Conservation (phyloP, 805 yeast genomes). For the Hanseniaspora jakobsenii region DNA sequence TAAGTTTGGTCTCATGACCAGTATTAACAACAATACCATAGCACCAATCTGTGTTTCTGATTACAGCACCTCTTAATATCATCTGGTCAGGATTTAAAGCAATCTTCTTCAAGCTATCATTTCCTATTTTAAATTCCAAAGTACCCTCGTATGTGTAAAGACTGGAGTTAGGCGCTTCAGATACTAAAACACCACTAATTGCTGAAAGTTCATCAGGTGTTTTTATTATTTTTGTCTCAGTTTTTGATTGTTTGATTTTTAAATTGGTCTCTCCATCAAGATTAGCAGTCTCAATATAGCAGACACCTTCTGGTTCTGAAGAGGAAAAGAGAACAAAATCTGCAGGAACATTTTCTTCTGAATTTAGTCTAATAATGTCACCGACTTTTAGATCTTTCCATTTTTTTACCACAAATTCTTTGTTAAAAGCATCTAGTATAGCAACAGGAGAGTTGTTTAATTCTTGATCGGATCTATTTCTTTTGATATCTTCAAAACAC, state of each 20-base stretch:
- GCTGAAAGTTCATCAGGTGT: slow-evolving; percentile 48
- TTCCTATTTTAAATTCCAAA: slow-evolving; percentile 27
- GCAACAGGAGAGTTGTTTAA: slow-evolving; percentile 65
- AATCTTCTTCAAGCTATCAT: slow-evolving; percentile 34
- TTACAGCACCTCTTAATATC: slow-evolving; percentile 85
- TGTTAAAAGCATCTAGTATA: slow-evolving; percentile 42
- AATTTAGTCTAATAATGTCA: slow-evolving; percentile 70
- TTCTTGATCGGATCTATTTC: slow-evolving; percentile 80
- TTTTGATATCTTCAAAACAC: slow-evolving; percentile 76
- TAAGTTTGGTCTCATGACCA: slow-evolving; percentile 94
- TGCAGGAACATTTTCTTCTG: slow-evolving; percentile 90
- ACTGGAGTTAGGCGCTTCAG: slow-evolving; percentile 91
- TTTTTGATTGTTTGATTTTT: slow-evolving; percentile 79
- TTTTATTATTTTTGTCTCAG: slow-evolving; percentile 63
- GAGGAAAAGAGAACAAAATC: slow-evolving; percentile 75
- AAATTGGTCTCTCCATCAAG: slow-evolving; percentile 95
- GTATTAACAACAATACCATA: slow-evolving; percentile 90
- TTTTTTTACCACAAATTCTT: slow-evolving; percentile 46
- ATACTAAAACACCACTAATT: slow-evolving; percentile 48
- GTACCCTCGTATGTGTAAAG: slow-evolving; percentile 93
- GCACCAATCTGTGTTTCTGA: slow-evolving; percentile 90
- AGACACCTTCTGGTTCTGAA: slow-evolving; percentile 95
- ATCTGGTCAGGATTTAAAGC: slow-evolving; percentile 85
- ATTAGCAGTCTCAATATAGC: slow-evolving; percentile 95
- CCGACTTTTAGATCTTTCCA: slow-evolving; percentile 91